Evolutionary conservation across 2,329 filamentous ascomycete genomes (phyloP), one percentile per base, ranked within the genome.

Genomic region (Aspergillus sp.): DNA sequence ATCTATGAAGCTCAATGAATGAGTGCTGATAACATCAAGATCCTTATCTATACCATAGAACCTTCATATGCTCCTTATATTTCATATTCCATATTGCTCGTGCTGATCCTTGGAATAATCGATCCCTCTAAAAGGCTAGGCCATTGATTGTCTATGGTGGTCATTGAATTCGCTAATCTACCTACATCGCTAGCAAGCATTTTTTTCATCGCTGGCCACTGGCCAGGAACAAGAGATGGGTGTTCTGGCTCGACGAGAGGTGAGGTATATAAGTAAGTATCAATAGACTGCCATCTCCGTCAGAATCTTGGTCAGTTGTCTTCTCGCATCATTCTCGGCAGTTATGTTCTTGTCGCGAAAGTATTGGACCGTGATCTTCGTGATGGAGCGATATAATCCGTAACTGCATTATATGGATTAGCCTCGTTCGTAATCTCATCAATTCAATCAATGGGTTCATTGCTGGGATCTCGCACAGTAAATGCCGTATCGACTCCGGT

Each of bases 371-470:
- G 73, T 73, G 52, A 78, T 73, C 39, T 63, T 69, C 55, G 72
- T 70, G 12, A 78, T 66, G 29, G 71, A 65, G 49, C 73, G 75
- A 54, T 77, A 78, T 58, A 75, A 77, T 14, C 73, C 67, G 63
- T 78, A 78, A 22, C 76, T 78, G 56, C 24, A 46, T 12, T 31
- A 11, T 7, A 47, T 50, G 12, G 52, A 50, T 54, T 24, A 39
- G 54, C 56, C 16, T n/a, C 42, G 10, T 36, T 51, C 36, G 49
- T 36, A 14, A 36, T 18, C 11, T 52, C 22, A 42, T 52, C 31
- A 52, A 6, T 12, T 31, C 14, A 58, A 20, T 56, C 6, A 50
- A 39, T 39, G 10, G 18, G 20, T n/a, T 2, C 20, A 22, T 12
- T 12, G 16, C 12, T 6, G 10, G 22, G 12, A 10, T 46, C 42